These are phyloP conservation scores for Corylus avellana DNA, from an alignment of 306 rosid genomes.

Conservation along the genomic window DNA sequence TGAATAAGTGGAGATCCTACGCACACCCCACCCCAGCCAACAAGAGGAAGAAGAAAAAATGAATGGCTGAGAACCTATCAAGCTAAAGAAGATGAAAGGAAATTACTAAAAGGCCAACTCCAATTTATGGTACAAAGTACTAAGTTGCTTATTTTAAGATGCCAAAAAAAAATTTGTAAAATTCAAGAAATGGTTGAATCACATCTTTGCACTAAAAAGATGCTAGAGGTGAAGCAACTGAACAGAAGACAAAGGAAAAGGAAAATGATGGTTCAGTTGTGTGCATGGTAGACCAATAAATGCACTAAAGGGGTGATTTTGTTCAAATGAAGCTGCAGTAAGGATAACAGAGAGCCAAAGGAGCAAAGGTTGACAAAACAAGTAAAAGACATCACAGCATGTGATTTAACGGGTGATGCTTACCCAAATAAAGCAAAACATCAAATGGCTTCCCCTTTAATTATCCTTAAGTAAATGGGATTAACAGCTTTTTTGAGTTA, in stretches of 20 bases:
- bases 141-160: background rate
- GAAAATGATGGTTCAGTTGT: background rate
- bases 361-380: background rate
- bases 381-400: background rate
- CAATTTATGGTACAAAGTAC: background rate
- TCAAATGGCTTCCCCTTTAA: background rate
- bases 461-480: background rate
- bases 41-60: background rate
- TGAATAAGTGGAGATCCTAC: background rate
- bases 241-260: background rate
- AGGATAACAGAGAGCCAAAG: background rate
- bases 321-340: background rate
- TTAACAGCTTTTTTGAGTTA: background rate
- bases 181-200: background rate
- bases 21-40: background rate
- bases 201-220: background rate
- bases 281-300: background rate
- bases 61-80: background rate
- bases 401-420: background rate
- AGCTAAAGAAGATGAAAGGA: background rate
- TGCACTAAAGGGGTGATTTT: background rate
- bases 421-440: background rate
- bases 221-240: background rate
- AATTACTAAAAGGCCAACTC: background rate
- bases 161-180: background rate